Evolutionary conservation across 2,329 filamentous ascomycete genomes (phyloP).

Genomic region (Exophiala aquamarina): DNA sequence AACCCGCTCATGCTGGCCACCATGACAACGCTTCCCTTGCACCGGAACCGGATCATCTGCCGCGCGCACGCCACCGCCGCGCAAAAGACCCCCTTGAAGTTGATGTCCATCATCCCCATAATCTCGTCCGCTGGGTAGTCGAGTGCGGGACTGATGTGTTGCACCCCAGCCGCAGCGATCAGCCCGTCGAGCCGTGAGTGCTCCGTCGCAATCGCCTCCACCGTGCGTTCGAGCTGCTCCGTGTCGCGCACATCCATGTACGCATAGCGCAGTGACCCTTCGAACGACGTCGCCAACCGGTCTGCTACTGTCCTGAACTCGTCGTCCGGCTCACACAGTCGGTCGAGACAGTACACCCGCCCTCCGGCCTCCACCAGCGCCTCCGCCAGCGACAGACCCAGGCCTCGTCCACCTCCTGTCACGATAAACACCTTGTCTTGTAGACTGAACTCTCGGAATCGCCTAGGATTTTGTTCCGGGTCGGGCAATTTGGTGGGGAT

Average conservation of each 20-base stretch:
- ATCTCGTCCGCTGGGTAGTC: slow-evolving; percentile 69
- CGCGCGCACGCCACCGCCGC: slow-evolving; percentile 62
- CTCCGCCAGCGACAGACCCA: slow-evolving; percentile 73
- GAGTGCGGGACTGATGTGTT: slow-evolving; percentile 79
- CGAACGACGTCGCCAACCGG: background rate
- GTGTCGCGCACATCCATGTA: slow-evolving; percentile 79
- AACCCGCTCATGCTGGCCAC: slow-evolving; percentile 64
- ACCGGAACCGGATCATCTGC: slow-evolving; percentile 60
- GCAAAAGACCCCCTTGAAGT: slow-evolving; percentile 64
- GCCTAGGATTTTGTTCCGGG: background rate
- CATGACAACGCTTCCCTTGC: slow-evolving; percentile 60
- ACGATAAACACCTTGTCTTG: slow-evolving; percentile 69
- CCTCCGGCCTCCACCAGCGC: slow-evolving; percentile 74
- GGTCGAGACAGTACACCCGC: slow-evolving; percentile 32
- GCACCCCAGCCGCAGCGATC: slow-evolving; percentile 69
- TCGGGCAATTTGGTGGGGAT: slow-evolving; percentile 1
- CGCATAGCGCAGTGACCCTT: slow-evolving; percentile 65
- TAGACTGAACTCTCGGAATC: slow-evolving; percentile 65
- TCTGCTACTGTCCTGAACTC: background rate
- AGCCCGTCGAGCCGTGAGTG: slow-evolving; percentile 77
- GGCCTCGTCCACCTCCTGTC: slow-evolving; percentile 69
- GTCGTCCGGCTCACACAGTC: background rate
- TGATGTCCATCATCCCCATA: slow-evolving; percentile 63
- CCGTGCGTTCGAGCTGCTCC: slow-evolving; percentile 62
- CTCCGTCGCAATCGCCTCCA: slow-evolving; percentile 66